A percentile compares a stretch with the other conserved stretches of the same genome.
Evolutionary conservation across 805 yeast species (phyloP).

Genomic region (Candida silvatica): DNA sequence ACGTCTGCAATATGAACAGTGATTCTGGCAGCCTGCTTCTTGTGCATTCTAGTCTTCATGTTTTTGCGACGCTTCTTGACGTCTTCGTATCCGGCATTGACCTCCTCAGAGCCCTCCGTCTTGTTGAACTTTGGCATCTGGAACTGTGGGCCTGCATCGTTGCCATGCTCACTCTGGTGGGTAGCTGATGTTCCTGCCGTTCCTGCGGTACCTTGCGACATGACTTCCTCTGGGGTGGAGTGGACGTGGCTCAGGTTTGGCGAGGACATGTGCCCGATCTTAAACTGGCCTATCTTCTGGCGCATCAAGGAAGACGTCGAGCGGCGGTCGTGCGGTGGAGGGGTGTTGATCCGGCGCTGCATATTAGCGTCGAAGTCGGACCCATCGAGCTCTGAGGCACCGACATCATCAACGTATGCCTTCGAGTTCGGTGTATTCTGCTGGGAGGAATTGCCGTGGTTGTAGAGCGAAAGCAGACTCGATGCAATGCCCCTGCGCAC

Average conservation of each 20-base stretch:
- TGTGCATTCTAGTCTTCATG: slow-evolving; percentile 16
- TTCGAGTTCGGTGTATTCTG: neutral
- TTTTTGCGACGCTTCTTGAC: slow-evolving; percentile 1
- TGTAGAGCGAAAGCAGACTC: slow-evolving; percentile 59
- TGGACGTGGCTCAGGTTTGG: too few relatives aligned
- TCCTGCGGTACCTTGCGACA: too few relatives aligned
- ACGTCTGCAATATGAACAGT: slow-evolving; percentile 91
- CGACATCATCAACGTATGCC: neutral
- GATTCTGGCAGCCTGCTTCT: slow-evolving; percentile 54
- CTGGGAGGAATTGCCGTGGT: neutral
- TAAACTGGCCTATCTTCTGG: neutral
- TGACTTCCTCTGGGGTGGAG: too few relatives aligned
- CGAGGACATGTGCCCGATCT: neutral
- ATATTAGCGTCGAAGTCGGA: neutral
- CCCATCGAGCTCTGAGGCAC: neutral
- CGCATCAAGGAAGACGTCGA: too few relatives aligned
- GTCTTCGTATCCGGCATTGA: slow-evolving; percentile 5
- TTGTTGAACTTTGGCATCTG: neutral
- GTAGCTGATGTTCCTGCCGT: too few relatives aligned
- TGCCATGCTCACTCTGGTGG: too few relatives aligned
- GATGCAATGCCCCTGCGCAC: slow-evolving; percentile 86
- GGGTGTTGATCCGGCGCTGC: neutral
- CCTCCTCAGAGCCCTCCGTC: neutral
- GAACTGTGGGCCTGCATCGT: too few relatives aligned
- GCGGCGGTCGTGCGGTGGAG: too few relatives aligned